Base-by-base conservation (phyloP, 441 rosid genomes). In the Populus hybrid region DNA sequence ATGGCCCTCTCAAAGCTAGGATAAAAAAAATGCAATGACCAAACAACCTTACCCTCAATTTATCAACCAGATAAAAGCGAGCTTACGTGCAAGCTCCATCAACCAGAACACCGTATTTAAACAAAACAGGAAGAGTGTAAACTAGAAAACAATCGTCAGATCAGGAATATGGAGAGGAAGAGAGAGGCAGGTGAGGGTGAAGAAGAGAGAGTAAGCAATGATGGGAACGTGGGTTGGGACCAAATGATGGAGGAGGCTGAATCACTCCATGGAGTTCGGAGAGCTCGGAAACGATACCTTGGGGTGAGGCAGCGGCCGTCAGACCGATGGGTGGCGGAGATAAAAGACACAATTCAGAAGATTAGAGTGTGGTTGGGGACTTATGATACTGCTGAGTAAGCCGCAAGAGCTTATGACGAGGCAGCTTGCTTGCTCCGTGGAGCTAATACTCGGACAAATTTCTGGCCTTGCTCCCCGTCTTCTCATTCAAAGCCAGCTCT, bases 341-440 rank as follows among this genome's bases (percentile, higher is more conserved):
- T 89, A 5, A 88, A 83, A 69, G 87, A 87, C 74, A 83, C 92
- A 0, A 83, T 87, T 8, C 86, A 86, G n/a, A 87, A 87, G 84
- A 86, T 86, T 10, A 84, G 92, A 63, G 80, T 83, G 28, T 89
- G 89, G 92, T 38, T 87, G 32, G 90, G 90, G 10, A 89, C 89
- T 1, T 89, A 86, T n/a, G 90, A 89, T 16, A 87, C 90, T 4
- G 88, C 90, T 2, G 89, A 89, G 74, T 86, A 87, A 72, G 92
- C 90, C 11, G 92, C 92, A 4, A 83, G 90, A 75, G 92, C 90
- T 72, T 89, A 89, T 28, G 92, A 87, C 46, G 89, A 89, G 67
- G 92, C 90, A 1, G 89, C 92, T 26, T 83, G 85, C 84, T 77
- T 85, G 79, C 88, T 89, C 73, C 87, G 88, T 3, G 92, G 92